phyloP scores from a whole-genome alignment of 2,329 filamentous ascomycete genomes.

The Diaporthe caulivora region DNA sequence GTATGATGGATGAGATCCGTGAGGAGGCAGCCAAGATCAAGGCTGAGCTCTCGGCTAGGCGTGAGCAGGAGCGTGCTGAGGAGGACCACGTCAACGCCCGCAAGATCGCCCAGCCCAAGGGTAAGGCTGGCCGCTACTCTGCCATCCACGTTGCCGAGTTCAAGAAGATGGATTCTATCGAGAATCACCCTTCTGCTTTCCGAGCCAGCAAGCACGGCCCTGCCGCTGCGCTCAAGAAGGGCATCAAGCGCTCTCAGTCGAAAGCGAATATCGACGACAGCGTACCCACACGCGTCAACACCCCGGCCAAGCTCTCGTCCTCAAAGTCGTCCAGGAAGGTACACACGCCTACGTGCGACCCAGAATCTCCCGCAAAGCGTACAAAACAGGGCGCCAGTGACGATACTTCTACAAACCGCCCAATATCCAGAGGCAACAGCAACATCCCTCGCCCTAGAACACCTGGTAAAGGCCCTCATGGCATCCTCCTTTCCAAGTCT shows the following conservation, averaged over 20 bases:
- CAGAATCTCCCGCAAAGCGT: slow-evolving; percentile 73
- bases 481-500: slow-evolving; percentile 58
- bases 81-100: slow-evolving; percentile 64
- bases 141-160: slow-evolving; percentile 89
- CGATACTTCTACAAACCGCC: slow-evolving; percentile 76
- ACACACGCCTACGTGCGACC: slow-evolving; percentile 45
- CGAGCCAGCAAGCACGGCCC: slow-evolving; percentile 70
- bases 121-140: slow-evolving; percentile 83
- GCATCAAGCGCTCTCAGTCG: slow-evolving; percentile 66
- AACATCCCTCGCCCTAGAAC: slow-evolving; percentile 64
- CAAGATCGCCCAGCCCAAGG: slow-evolving; percentile 84
- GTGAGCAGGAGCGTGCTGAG: slow-evolving; percentile 65
- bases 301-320: slow-evolving; percentile 50
- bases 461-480: slow-evolving; percentile 53
- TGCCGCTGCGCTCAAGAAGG: slow-evolving; percentile 47
- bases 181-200: slow-evolving; percentile 84
- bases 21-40: slow-evolving; percentile 80
- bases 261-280: slow-evolving; percentile 71
- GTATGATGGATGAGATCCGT: slow-evolving; percentile 75
- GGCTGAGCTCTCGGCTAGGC: slow-evolving; percentile 73
- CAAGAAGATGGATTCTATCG: slow-evolving; percentile 98
- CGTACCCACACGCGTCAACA: slow-evolving; percentile 59
- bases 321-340: slow-evolving; percentile 47
- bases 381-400: slow-evolving; percentile 75
- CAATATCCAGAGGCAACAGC: slow-evolving; percentile 64